These are phyloP conservation scores for Fusarium citri DNA, from an alignment of 2,329 filamentous ascomycete species.

Conservation along the genomic window DNA sequence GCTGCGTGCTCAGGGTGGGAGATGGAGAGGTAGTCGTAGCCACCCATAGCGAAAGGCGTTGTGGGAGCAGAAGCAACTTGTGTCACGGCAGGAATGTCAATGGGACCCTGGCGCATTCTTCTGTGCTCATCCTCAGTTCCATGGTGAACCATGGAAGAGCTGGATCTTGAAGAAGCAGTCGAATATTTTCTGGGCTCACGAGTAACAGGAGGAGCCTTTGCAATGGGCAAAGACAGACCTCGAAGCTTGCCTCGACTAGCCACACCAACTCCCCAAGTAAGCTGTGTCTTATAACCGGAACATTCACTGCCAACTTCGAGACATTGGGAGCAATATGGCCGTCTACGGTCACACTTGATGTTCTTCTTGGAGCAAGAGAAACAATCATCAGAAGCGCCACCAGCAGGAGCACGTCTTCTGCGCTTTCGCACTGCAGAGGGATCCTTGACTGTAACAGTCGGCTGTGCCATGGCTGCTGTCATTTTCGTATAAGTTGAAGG, in stretches of 20 bases:
- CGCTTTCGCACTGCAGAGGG: constrained; percentile 72
- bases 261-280: constrained; percentile 97
- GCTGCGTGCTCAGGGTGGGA: constrained; percentile 59
- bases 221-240: constrained; percentile 81
- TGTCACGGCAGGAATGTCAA: constrained; percentile 51
- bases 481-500: constrained; percentile 49
- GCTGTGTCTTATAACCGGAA: constrained; percentile 94
- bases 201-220: constrained; percentile 68
- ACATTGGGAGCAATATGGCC: constrained; percentile 95
- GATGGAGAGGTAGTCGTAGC: constrained; percentile 65
- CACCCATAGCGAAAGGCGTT: constrained; percentile 51
- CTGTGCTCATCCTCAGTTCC: constrained; percentile 51
- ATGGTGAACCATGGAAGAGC: constrained; percentile 53
- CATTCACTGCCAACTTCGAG: constrained; percentile 92
- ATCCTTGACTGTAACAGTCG: constrained; percentile 61
- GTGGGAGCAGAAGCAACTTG: constrained; percentile 58
- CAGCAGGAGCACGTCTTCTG: constrained; percentile 87
- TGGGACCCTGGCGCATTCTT: constrained; percentile 48
- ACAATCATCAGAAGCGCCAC: constrained; percentile 93
- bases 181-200: constrained; percentile 62
- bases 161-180: constrained; percentile 57
- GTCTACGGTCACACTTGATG: constrained; percentile 87
- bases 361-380: constrained; percentile 90
- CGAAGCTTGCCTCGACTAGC: constrained; percentile 95
- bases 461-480: constrained; percentile 62